phyloP scores from a whole-genome alignment of 306 rosid species.

The Prunus persica region Prunus_persica_NCBIv2 NC_034016.1:19993001-19993500 shows the following conservation, averaged over 20 bases:
- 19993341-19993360: neutral
- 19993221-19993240: no score
- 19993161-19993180: neutral
- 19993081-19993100: constrained; percentile 38
- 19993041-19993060: constrained; percentile 68
- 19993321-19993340: neutral
- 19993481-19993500: constrained; percentile 65
- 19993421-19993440: constrained; percentile 5
- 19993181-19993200: neutral
- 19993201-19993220: no score
- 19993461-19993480: neutral
- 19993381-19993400: constrained; percentile 61
- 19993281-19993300: no score
- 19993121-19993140: constrained; percentile 59
- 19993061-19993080: constrained; percentile 46
- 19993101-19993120: constrained; percentile 38
- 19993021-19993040: constrained; percentile 62
- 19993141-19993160: neutral
- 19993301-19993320: no score
- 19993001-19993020: constrained; percentile 55
- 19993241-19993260: no score
- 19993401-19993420: constrained; percentile 38
- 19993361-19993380: constrained; percentile 71
- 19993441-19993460: neutral
- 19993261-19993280: no score